Evolutionary conservation across 352 stramenopile species (phyloP), one percentile per base, ranked within the genome.

Genomic region (Pythium apleroticum): DNA sequence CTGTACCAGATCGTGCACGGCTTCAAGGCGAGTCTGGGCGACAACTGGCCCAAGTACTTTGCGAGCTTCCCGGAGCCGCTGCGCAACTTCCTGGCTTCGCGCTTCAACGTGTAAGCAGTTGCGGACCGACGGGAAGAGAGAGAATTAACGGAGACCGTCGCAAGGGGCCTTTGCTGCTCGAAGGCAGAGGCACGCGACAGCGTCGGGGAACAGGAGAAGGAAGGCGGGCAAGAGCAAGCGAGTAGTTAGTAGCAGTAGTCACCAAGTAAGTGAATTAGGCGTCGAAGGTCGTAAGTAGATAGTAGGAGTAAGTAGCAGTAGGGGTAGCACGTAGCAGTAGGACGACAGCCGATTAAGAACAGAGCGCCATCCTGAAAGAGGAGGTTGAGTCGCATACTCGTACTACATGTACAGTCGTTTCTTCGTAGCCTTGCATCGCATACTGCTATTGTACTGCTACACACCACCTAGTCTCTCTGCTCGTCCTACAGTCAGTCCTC

Each of bases 1-100:
- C 68, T 96, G 20, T 91, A 88, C 63, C 86, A 95, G 65, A 95
- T 96, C 63, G 78, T 96, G 48, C 88, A 95, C 57, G 85, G 86
- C 59, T 96, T 96, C 74, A 96, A 96, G 77, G 77, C 76, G 58
- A 95, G 86, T 57, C 66, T 96, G 55, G 88, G 88, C 33, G 88
- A 96, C 31, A 91, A 95, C 63, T 96, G 88, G 88, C 66, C 80
- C 11, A 78, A 81, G 63, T 96, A 96, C 72, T 95, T 93, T 65
- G 80, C 72, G 46, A 93, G 75, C 68, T 96, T 95, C 67, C 88
- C 88, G 14, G 80, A 89, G 65, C 77, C 83, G 57, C 65, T 96
- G 71, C 88, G 79, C 52, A 77, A 90, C 63, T 93, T 94, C 71
- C 72, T 96, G 27, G 81, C 75, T 55, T 82, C 78, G 49, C 84